Evolutionary conservation across 192 early-diverging fungal genomes (phyloP), one percentile per base, ranked within the genome.

Genomic region (Cladochytrium replicatum): DNA sequence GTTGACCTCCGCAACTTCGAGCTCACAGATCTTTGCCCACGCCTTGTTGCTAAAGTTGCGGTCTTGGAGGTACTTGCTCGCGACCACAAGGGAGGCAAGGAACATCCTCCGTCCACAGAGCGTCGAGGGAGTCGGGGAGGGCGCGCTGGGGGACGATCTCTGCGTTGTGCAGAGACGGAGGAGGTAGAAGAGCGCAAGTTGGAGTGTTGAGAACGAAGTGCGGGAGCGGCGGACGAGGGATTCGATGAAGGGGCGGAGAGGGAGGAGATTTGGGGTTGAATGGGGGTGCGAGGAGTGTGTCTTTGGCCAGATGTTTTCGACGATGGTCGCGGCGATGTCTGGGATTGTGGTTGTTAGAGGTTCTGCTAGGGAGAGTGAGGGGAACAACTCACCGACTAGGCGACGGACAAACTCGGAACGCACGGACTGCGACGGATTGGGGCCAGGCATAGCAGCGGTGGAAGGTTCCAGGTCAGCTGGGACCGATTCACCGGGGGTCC

Each of bases 21-120:
- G 72, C 38, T 82, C 80, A 4, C 85, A 86, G 41, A 92, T 87
- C 63, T 83, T 84, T 38, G 85, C 66, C 83, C 83, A 85, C 15
- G 83, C 80, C 40, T 76, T 70, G 45, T 75, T 83, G 51, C 71
- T 67, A 58, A 80, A 82, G 32, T 77, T 80, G 47, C 76, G 68
- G 60, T 85, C 83, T 43, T 80, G 75, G 7, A 81, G 68, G 43
- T 69, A 81, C 61, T 85, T 85, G 57, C 72, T 72, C 11, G 83
- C 78, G 27, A 83, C 60, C 39, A 80, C 77, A 27, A 85, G 69
- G 24, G 78, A 67, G 19, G 83, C 69, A 13, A 85, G 61, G 28
- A 81, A 77, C 48, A 85, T 74, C 15, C 83, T 63, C 41, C 81
- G 76, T 3, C 73, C 74, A 37, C 67, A 71, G 77, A 71, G 67